A percentile compares a stretch with the other conserved stretches of the same genome.
These are phyloP conservation scores for Sonneratia caseolaris DNA, from an alignment of 345 rosid species.

Conservation along the genomic window DNA sequence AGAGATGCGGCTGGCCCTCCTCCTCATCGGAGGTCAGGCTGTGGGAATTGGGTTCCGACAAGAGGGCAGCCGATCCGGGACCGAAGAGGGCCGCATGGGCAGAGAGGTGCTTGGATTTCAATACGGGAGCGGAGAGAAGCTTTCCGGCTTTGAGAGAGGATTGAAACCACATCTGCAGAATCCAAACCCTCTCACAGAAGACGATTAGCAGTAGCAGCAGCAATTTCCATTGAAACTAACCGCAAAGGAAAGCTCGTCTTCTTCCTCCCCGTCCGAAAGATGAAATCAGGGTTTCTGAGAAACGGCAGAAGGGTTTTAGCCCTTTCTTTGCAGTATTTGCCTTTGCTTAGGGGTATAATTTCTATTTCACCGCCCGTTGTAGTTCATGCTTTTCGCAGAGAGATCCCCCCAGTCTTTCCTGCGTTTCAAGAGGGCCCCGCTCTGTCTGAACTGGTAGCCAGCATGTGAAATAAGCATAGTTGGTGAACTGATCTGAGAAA, in stretches of 20 bases:
- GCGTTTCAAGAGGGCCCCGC: no score
- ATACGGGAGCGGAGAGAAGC: conserved; percentile 1
- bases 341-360: no score
- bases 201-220: background rate
- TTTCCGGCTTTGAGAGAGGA: background rate
- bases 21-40: background rate
- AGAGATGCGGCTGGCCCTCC: background rate
- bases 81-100: conserved; percentile 1
- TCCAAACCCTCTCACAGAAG: background rate
- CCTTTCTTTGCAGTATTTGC: background rate
- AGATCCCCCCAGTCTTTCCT: no score
- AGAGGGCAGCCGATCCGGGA: background rate
- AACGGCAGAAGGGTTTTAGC: background rate
- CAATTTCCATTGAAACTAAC: background rate
- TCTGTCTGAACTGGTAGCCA: no score
- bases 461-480: no score
- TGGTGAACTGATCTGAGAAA: no score
- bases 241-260: no score
- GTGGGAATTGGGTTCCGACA: conserved; percentile 1
- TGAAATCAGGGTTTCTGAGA: background rate
- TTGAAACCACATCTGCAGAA: conserved; percentile 4
- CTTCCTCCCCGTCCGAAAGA: background rate
- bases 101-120: conserved; percentile 5
- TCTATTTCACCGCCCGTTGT: no score
- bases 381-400: no score